Evolutionary conservation across 2,329 filamentous ascomycete species (phyloP), one percentile per base, ranked within the genome.

Genomic region (Zymoseptoria ardabiliae): DNA sequence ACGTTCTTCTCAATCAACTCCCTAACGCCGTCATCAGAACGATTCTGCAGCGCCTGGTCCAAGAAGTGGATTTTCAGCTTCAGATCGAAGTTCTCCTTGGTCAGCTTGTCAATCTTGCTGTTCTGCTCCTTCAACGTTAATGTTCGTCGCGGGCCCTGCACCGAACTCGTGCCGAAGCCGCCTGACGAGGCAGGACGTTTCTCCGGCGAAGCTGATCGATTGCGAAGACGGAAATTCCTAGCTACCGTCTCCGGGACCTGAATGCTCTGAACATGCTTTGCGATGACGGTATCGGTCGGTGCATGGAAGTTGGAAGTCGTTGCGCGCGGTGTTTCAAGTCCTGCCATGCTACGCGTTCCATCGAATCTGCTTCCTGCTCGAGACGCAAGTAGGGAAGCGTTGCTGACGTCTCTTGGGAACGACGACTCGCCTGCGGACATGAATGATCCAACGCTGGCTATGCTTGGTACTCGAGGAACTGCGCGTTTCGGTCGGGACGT

Each of bases 1-100:
- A 97, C 93, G 69, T 97, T 99, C 74, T 97, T 93, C 51, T 91
- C 91, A 68, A 97, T 96, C 87, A 97, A 95, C 73, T 97, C 93
- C 76, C 96, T 96, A 72, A 99, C 88, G 64, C 92, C 91, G 76
- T 97, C 93, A 72, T 97, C 93, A 1, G 92, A 97, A 50, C 95
- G 83, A 71, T 93, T 94, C 74, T 96, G 91, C 20, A 99, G 78
- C 1, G 93, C 89, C 73, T 97, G 90, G 69, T 93, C 95, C 54
- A 99, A 82, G 71, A 97, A 99, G 81, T 97, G 95, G 65, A 97
- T 94, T 73, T 96, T 95, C 75, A 97, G 86, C 75, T 97, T 97
- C 58, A 97, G 78, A 72, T 97, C 93, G 72, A 97, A 99, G 65
- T 99, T 99, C 74, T 99, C 94, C 76, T 99, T 99, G 61, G 91